phyloP scores from a whole-genome alignment of 225 moss, liverwort and hornwort genomes.

The Pseudisothecium myosuroides region DNA sequence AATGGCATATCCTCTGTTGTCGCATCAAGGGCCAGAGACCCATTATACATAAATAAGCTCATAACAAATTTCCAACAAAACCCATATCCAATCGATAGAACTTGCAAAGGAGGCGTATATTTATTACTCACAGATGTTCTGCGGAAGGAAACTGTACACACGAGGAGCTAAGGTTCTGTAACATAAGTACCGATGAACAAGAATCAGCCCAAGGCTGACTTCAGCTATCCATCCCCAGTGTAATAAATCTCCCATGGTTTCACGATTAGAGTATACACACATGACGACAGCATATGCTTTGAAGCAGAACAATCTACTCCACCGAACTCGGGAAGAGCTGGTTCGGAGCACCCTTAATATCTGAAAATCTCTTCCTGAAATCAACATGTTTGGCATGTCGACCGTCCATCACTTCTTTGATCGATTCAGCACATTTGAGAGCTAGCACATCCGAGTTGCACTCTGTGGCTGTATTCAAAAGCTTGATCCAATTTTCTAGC shows the following conservation, averaged over 20 bases:
- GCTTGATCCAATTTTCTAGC: constrained; percentile 93
- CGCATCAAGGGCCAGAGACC: neutral
- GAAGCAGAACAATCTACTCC: neutral
- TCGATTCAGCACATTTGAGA: constrained; percentile 63
- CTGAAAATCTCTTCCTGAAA: constrained; percentile 53
- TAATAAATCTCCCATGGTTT: neutral
- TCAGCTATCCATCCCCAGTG: neutral
- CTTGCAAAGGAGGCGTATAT: neutral
- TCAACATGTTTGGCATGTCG: constrained; percentile 18
- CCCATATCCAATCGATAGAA: neutral
- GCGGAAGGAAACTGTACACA: neutral
- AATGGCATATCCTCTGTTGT: neutral
- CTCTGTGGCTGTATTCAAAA: constrained; percentile 64
- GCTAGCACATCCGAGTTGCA: constrained; percentile 49
- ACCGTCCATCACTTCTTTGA: constrained; percentile 52
- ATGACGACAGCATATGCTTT: neutral
- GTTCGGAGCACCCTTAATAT: constrained; percentile 44
- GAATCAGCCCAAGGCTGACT: neutral
- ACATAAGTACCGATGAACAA: neutral
- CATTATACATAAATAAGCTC: neutral
- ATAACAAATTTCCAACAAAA: neutral
- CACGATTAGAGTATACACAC: neutral
- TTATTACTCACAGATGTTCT: constrained; percentile 3
- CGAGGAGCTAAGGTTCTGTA: neutral
- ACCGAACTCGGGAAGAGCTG: constrained; percentile 39